Base-by-base conservation (phyloP, 116 monocot genomes). In the Phalaenopsis hybrid region DNA sequence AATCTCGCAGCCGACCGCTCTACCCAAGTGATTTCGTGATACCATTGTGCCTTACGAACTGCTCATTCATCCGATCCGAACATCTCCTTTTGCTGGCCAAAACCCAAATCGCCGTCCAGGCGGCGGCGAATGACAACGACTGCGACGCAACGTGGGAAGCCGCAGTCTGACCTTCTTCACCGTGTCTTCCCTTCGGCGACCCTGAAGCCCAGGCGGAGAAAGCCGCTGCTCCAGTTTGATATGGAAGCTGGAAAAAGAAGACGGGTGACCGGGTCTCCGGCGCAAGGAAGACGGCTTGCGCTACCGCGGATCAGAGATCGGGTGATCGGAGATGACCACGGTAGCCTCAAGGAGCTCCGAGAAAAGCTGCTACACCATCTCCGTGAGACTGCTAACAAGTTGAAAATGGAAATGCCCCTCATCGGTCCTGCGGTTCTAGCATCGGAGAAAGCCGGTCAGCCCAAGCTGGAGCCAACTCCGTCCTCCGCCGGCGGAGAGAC, bases 311-410 rank as follows among this genome's bases (percentile, higher is more conserved):
- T 79, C 61, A n/a, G 50, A 3, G 21, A 45, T 16, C 18, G 15
- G 20, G 81, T 16, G 6, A 49, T 18, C 12, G 74, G 18, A 15
- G 74, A 33, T 28, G 85, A 70, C 12, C 79, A 48, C n/a, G 74
- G 17, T 6, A 28, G 70, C 15, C 81, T 76, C 11, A 76, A 76
- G 45, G 78, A 78, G 57, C 74, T 78, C 12, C 51, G 85, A 20
- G 85, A 77, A 73, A 85, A 81, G 85, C 85, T 85, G 17, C 57
- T 85, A 1, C 72, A 6, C 55, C 85, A 81, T 78, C 81, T 78
- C 77, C 81, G 74, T 1, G 78, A 81, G 57, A 78, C 81, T 61
- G 85, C 78, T 9, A 81, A 79, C 77, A 74, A 48, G 50, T 70
- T 83, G 78, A 83, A 83, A 59, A 48, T 74, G 4, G 51, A 55